Conservation (phyloP, 2,329 filamentous ascomycete genomes). For the Didymella sp. region DNA sequence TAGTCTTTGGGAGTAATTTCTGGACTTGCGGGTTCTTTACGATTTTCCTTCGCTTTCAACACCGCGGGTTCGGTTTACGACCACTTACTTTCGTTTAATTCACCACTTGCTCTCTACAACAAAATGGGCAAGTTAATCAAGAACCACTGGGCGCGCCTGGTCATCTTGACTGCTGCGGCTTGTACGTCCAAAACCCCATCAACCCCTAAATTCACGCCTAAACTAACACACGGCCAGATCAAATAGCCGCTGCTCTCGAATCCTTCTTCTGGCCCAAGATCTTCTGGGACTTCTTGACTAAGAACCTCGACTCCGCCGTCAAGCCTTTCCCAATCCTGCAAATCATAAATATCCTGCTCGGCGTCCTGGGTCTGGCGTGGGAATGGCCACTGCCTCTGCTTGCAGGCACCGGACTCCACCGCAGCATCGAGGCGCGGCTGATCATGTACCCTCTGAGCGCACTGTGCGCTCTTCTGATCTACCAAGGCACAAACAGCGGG, state of each 20-base stretch:
- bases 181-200: conserved; percentile 61
- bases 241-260: conserved; percentile 82
- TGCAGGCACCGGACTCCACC: conserved; percentile 79
- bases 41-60: conserved; percentile 18
- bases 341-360: conserved; percentile 85
- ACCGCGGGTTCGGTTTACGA: conserved; percentile 41
- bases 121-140: conserved; percentile 97
- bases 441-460: conserved; percentile 81
- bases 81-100: conserved; percentile 41
- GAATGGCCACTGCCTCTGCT: conserved; percentile 85
- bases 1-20: conserved; percentile 39
- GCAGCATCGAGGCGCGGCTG: conserved; percentile 85
- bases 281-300: conserved; percentile 96
- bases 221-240: conserved; percentile 64
- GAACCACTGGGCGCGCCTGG: conserved; percentile 97
- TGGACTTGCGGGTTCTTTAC: conserved; percentile 1
- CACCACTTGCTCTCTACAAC: conserved; percentile 3
- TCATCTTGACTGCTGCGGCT: conserved; percentile 81
- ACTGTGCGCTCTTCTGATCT: conserved; percentile 77
- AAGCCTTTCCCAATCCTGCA: conserved; percentile 89
- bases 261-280: conserved; percentile 99
- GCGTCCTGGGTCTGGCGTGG: conserved; percentile 78
- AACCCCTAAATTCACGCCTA: too few relatives aligned
- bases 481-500: conserved; percentile 90
- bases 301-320: conserved; percentile 84